phyloP scores from a whole-genome alignment of 371 early-diverging fungal genomes.

The Mucor racemosus region DNA sequence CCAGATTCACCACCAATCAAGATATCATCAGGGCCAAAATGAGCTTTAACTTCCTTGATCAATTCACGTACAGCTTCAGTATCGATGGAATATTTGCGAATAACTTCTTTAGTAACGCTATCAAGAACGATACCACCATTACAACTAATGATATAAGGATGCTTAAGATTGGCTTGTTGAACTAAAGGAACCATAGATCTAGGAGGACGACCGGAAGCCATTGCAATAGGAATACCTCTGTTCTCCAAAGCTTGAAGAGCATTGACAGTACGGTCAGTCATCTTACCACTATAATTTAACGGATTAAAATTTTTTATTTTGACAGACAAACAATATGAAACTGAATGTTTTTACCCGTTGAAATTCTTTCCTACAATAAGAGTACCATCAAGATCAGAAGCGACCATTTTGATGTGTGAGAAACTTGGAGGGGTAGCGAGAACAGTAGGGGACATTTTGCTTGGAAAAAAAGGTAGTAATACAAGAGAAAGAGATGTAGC shows the following conservation, averaged over 20 bases:
- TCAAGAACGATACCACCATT: conserved; percentile 49
- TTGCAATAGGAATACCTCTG: conserved; percentile 35
- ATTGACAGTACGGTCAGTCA: conserved; percentile 33
- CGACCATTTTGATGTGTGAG: conserved; percentile 33
- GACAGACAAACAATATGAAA: neutral
- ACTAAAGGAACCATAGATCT: conserved; percentile 40
- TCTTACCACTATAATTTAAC: conserved; percentile 13
- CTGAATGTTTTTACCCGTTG: conserved; percentile 29
- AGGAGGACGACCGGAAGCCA: conserved; percentile 49
- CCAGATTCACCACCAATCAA: conserved; percentile 44
- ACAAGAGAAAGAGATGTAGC: neutral
- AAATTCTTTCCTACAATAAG: conserved; percentile 26
- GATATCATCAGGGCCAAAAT: conserved; percentile 30
- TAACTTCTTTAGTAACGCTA: conserved; percentile 29
- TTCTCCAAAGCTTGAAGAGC: conserved; percentile 38
- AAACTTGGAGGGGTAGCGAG: conserved; percentile 8
- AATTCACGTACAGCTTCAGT: conserved; percentile 30
- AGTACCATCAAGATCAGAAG: conserved; percentile 51
- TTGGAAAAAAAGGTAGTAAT: neutral
- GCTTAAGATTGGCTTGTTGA: conserved; percentile 32
- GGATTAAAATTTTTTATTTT: neutral
- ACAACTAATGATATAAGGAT: conserved; percentile 39
- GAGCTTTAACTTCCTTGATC: conserved; percentile 29
- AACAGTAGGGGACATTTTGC: conserved; percentile 15
- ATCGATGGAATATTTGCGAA: conserved; percentile 39